Evolutionary conservation across 495 filamentous ascomycete species (phyloP).

Genomic region (Xylaria scruposa): DNA sequence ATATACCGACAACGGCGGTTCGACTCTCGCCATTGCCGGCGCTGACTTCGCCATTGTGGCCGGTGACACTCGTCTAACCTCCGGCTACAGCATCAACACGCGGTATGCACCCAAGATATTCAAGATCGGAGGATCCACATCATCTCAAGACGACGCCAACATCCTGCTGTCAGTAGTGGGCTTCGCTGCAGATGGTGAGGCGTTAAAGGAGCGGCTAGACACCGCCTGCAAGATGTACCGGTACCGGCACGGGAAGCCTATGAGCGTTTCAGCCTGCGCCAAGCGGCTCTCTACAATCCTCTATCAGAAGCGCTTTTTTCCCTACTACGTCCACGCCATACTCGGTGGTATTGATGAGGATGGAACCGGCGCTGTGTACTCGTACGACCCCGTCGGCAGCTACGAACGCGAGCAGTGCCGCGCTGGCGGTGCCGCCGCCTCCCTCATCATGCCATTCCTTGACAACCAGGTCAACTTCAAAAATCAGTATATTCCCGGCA

Average conservation of each 20-base stretch:
- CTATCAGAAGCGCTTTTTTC: conserved; percentile 97
- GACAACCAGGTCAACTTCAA: conserved; percentile 99
- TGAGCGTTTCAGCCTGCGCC: conserved; percentile 91
- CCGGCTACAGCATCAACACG: conserved; percentile 98
- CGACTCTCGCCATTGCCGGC: conserved; percentile 92
- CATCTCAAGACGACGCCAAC: conserved; percentile 79
- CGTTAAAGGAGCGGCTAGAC: conserved; percentile 87
- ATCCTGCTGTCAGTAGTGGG: conserved; percentile 93
- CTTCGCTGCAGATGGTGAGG: conserved; percentile 91
- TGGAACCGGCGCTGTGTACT: conserved; percentile 92
- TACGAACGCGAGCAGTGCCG: conserved; percentile 97
- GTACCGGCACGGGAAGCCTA: conserved; percentile 91
- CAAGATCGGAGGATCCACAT: conserved; percentile 89
- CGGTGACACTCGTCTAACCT: conserved; percentile 92
- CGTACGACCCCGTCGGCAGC: conserved; percentile 95
- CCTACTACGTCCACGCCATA: conserved; percentile 94
- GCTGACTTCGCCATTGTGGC: conserved; percentile 94
- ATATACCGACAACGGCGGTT: conserved; percentile 97
- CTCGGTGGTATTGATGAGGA: conserved; percentile 94
- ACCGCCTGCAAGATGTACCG: conserved; percentile 95
- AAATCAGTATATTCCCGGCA: conserved; percentile 95
- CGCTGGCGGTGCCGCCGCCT: conserved; percentile 92
- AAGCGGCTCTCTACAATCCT: conserved; percentile 92
- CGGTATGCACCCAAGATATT: conserved; percentile 94
- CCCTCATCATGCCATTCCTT: conserved; percentile 97